Base-by-base conservation (phyloP, 371 early-diverging fungal species). In the Mycotypha africana region DNA sequence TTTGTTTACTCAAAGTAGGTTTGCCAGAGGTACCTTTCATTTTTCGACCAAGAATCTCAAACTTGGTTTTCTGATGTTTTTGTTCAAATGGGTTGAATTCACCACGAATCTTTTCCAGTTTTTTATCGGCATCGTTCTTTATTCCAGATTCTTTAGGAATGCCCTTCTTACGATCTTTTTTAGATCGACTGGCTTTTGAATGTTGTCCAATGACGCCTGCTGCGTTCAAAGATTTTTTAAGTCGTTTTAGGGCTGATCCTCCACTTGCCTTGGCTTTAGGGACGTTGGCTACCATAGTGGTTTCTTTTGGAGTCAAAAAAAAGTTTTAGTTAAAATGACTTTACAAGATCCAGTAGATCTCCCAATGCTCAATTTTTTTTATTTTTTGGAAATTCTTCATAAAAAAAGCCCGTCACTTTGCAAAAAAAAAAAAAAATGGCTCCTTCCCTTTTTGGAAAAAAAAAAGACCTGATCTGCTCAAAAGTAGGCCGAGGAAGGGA, bases 11-110 rank as follows among this genome's bases (percentile, higher is more conserved):
- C 44, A 82, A 47, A 0, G 86, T 80, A 1, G 97, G 96, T 39
- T 84, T 85, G 2, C 97, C 98, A 15, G 60, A 57, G 4, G 68
- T 68, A 45, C 94, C 94, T 51, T 90, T 92, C 43, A 88, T 76
- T 56, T 86, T 90, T 20, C 91, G 74, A n/a, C 88, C 89, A n/a
- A 95, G 56, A 7, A 95, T 85, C 32, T 88, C 84, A 56, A 91
- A 84, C 70, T 97, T 94, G 37, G 68, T 68, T 16, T 71, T 74
- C 44, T 80, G 83, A 24, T 79, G 59, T 62, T 93, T 88, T 50
- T 85, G 62, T 53, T 97, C 98, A 51, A 94, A 97, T 1, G 95
- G 96, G 65, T 95, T 97, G 53, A 73, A 72, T 47, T 74, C 74
- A 10, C 69, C 78, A 41, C 75, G 72, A 48, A 80, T 79, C 49